Percentiles rank a stretch among this genome's conserved stretches.
These are phyloP conservation scores for Aschersonia sp. DNA, from an alignment of 2,329 filamentous ascomycete species.

Conservation along the genomic window DNA sequence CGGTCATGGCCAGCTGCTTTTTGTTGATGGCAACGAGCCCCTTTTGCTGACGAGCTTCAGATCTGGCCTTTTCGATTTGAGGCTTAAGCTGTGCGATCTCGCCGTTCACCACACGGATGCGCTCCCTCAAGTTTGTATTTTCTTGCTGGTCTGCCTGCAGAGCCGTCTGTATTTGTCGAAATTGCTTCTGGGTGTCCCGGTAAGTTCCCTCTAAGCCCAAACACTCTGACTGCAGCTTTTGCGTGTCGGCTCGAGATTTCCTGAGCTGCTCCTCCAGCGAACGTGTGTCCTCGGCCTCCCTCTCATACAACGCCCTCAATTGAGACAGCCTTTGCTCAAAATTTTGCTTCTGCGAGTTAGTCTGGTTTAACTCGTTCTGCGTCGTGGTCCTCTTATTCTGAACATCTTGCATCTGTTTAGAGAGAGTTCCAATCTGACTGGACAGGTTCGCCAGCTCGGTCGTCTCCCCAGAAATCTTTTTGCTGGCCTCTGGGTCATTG, in stretches of 20 bases:
- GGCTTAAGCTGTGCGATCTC: constrained; percentile 78
- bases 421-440: constrained; percentile 82
- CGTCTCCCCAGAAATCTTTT: constrained; percentile 77
- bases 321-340: constrained; percentile 82
- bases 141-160: constrained; percentile 82
- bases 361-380: constrained; percentile 71
- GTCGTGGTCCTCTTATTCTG: constrained; percentile 66
- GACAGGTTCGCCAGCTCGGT: constrained; percentile 90
- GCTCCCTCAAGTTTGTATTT: constrained; percentile 73
- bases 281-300: constrained; percentile 79
- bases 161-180: constrained; percentile 58
- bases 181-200: constrained; percentile 70
- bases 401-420: constrained; percentile 88
- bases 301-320: constrained; percentile 78
- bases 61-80: constrained; percentile 83
- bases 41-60: constrained; percentile 87
- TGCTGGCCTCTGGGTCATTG: constrained; percentile 75
- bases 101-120: constrained; percentile 67
- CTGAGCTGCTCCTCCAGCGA: constrained; percentile 72
- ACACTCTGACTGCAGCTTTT: constrained; percentile 72
- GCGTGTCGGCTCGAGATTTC: constrained; percentile 63
- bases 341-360: constrained; percentile 77
- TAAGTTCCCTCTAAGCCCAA: constrained; percentile 69
- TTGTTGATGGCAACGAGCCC: constrained; percentile 96
- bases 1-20: constrained; percentile 85